Percentiles rank a stretch among this genome's conserved stretches.
These are phyloP conservation scores for Ajuga chamaepitys DNA, from an alignment of 257 asterid species.

Conservation along the genomic window DNA sequence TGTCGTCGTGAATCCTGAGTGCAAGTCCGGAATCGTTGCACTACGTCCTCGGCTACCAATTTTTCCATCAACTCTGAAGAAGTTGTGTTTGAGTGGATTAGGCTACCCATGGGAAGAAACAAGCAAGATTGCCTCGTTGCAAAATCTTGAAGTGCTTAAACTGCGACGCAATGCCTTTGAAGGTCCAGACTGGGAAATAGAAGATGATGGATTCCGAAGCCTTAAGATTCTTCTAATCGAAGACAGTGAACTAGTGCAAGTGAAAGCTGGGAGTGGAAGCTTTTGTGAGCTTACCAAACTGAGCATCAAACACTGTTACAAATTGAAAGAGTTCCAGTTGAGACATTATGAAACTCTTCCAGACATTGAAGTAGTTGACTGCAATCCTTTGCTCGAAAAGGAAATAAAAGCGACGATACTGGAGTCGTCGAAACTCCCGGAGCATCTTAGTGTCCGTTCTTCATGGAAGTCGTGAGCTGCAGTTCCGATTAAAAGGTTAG, in stretches of 20 bases:
- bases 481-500: too few relatives aligned
- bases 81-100: not conserved
- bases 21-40: not conserved
- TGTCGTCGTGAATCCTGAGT: not conserved
- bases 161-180: not conserved
- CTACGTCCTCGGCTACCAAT: not conserved
- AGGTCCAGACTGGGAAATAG: not conserved
- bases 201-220: not conserved
- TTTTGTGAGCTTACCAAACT: not conserved
- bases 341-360: too few relatives aligned
- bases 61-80: not conserved
- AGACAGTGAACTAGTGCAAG: not conserved
- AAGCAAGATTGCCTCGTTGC: not conserved
- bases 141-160: not conserved
- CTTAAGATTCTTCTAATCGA: not conserved
- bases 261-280: not conserved
- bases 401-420: too few relatives aligned
- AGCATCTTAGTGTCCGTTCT: too few relatives aligned
- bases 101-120: not conserved
- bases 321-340: not conserved
- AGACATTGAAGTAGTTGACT: not conserved
- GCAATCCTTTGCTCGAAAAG: not conserved
- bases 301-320: not conserved
- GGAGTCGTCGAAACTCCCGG: too few relatives aligned
- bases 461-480: too few relatives aligned